Percentiles rank a stretch among this genome's conserved stretches.
These are phyloP conservation scores for Starmerella stigmatis DNA, from an alignment of 805 yeast genomes.

Conservation along the genomic window DNA sequence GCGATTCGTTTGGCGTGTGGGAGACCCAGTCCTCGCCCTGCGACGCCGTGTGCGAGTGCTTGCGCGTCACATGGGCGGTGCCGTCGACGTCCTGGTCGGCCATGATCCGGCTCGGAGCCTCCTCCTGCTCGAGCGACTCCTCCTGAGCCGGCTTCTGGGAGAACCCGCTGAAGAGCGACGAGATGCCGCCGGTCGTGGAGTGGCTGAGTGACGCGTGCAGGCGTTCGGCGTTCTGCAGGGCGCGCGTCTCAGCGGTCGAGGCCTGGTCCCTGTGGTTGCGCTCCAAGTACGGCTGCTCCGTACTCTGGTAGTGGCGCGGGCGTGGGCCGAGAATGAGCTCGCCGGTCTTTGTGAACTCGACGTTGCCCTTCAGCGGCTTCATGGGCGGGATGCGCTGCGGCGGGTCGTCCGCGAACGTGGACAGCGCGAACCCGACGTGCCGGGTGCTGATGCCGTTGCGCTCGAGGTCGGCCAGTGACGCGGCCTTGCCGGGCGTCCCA, in stretches of 20 bases:
- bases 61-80: background rate
- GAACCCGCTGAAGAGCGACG: constrained; percentile 9
- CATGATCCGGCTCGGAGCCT: background rate
- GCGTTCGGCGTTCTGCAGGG: constrained; percentile 22
- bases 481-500: background rate
- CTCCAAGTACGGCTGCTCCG: constrained; percentile 15
- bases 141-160: background rate
- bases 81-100: constrained; percentile 17
- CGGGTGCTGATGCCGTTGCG: constrained; percentile 12
- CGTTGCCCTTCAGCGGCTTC: constrained; percentile 70
- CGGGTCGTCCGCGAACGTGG: constrained; percentile 65
- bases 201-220: constrained; percentile 18
- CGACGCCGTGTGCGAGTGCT: background rate
- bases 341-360: constrained; percentile 32
- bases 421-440: constrained; percentile 50
- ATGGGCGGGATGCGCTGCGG: constrained; percentile 91
- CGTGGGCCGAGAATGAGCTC: constrained; percentile 18
- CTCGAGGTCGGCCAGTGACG: constrained; percentile 12
- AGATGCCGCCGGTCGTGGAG: constrained; percentile 6
- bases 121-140: constrained; percentile 12
- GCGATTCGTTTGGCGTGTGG: constrained; percentile 10
- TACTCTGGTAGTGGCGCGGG: constrained; percentile 2
- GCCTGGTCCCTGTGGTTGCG: constrained; percentile 19
- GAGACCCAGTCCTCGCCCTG: constrained; percentile 26
- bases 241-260: constrained; percentile 17